Evolutionary conservation across 2,329 filamentous ascomycete species (phyloP), one percentile per base, ranked within the genome.

Genomic region (Botrytis paeoniae): DNA sequence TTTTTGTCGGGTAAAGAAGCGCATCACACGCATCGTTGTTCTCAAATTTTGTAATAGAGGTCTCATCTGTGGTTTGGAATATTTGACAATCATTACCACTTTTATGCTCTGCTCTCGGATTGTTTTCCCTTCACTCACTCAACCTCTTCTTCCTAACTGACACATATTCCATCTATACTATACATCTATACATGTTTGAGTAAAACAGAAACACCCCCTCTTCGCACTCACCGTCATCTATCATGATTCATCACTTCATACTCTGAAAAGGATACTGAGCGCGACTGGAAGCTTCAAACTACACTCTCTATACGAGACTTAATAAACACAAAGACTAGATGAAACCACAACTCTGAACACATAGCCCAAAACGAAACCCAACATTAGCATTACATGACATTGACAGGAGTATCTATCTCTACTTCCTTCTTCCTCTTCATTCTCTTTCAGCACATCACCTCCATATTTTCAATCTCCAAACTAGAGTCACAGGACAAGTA

Each of bases 351-450:
- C 25, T 51, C 16, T 14, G 3, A 7, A n/a, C 48, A 51, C 1
- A 51, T 16, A n/a, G 5, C 48, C 25, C 48, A 51, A 4, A 3
- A 51, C 22, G 4, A 5, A 51, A 5, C 22, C 4, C 22, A 5
- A 1, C 48, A 14, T 16, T 5, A 14, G 5, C 25, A n/a, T n/a
- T n/a, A 4, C 25, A 6, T n/a, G 1, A n/a, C 16, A 2, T n/a
- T n/a, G 9, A n/a, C 10, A 3, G 12, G 25, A 10, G 12, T 16
- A 51, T n/a, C 10, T n/a, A 51, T n/a, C 48, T n/a, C 25, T 14
- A 14, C 48, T n/a, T 51, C n/a, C 14, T 54, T 6, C 4, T 4
- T 51, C 3, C 45, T 3, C 51, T 25, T 25, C 22, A 4, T 20
- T 51, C 51, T 29, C 51, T 54, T 14, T 18, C 1, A 29, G n/a